Evolutionary conservation across 805 yeast genomes (phyloP), one percentile per base, ranked within the genome.

Genomic region (Yamadazyma phyllophila): DNA sequence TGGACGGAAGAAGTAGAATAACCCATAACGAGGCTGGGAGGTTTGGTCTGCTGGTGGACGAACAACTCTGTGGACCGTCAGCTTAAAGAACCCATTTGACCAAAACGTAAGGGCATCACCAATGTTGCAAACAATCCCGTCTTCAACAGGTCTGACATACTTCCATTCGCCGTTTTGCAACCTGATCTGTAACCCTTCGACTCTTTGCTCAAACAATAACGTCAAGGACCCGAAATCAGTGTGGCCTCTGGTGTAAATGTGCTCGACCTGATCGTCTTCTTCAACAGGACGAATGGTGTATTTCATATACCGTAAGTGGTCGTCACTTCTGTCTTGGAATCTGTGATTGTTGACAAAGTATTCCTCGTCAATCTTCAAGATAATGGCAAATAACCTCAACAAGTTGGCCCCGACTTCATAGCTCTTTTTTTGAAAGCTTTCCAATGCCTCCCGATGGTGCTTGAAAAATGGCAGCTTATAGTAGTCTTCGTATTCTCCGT

Each of bases 201-300:
- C 70, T 4, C 61, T 61, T 48, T 66, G 71, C 46, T 63, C 63
- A 53, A 54, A 65, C 15, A 66, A 51, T 15, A 66, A 55, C 4
- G 71, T 65, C 39, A 66, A 54, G n/a, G 63, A 58, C 2, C 70
- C 71, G 45, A 65, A 62, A 46, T 66, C 71, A 4, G 71, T 65
- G 49, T 66, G 71, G 2, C 64, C 70, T 33, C 68, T 45, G 1
- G 66, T 57, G 67, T 70, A 66, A 12, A 54, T 57, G 40, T 61
- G 58, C 36, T 63, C 62, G 1, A 65, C 62, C 36, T 57, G 51
- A 2, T 55, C 58, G 37, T 66, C 68, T 26, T 65, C 69, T 41
- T 60, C 66, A 14, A 41, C 43, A 2, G 54, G 14, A 32, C 66
- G 39, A 4, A 66, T 66, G 41, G 59, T 60, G 50, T 66, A 66